Percentiles rank a stretch among this genome's conserved stretches.
phyloP scores from a whole-genome alignment of 2,329 filamentous ascomycete species.

The Talaromyces sp. region DNA sequence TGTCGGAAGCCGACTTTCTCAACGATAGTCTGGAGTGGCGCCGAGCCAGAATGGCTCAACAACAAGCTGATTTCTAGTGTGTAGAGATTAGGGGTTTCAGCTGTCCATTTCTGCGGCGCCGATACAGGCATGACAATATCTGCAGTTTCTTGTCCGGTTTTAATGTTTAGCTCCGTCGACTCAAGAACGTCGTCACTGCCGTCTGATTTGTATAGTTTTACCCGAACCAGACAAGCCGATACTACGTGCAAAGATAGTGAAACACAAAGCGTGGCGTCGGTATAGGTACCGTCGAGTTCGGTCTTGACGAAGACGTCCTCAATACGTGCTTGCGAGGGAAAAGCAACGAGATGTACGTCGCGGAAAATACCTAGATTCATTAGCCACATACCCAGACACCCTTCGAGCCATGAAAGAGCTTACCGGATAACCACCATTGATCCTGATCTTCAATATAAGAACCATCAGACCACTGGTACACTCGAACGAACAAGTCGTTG shows the following conservation, averaged over 20 bases:
- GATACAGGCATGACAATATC: neutral
- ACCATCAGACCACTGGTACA: constrained; percentile 66
- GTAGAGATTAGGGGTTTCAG: neutral
- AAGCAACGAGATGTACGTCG: neutral
- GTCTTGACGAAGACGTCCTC: neutral
- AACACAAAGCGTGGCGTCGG: neutral
- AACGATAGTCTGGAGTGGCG: constrained; percentile 36
- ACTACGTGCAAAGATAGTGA: neutral
- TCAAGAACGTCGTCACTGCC: neutral
- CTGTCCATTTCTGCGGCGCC: neutral
- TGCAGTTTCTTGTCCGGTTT: neutral
- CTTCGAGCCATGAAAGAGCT: constrained; percentile 23
- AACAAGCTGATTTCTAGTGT: neutral
- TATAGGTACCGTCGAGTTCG: neutral
- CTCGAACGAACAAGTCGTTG: constrained; percentile 52
- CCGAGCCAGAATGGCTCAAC: neutral
- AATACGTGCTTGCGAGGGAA: neutral
- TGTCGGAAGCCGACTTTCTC: constrained; percentile 62
- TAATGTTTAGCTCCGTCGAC: neutral
- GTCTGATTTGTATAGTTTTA: neutral
- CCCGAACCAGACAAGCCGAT: neutral
- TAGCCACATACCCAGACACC: neutral
- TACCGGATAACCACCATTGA: constrained; percentile 63
- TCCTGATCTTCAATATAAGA: constrained; percentile 65
- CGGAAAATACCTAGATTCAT: neutral